phyloP scores from a whole-genome alignment of 371 early-diverging fungal species.

The Choanephora cucurbitarum region DNA sequence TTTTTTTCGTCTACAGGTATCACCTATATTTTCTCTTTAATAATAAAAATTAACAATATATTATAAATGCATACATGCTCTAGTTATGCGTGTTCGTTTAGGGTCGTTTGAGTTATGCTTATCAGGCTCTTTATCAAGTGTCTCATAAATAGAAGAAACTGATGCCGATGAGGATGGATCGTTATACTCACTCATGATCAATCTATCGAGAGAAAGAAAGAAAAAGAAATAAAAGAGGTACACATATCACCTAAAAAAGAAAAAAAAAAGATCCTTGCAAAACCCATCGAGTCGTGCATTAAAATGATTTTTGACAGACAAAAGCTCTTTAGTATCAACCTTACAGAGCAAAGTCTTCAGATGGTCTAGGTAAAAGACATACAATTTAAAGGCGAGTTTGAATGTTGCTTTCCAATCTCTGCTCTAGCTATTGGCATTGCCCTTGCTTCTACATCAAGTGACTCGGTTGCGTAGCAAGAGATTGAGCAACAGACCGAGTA shows the following conservation, averaged over 20 bases:
- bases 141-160: too few species aligned
- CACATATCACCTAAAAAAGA: not conserved
- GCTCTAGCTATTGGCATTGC: too few species aligned
- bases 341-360: too few species aligned
- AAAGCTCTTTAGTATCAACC: too few species aligned
- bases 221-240: not conserved
- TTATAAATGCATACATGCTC: conserved; percentile 37
- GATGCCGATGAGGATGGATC: not conserved
- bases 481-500: too few species aligned
- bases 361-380: too few species aligned
- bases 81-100: conserved; percentile 34
- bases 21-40: conserved; percentile 26
- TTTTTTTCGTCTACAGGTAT: conserved; percentile 50
- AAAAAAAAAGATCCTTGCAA: not conserved
- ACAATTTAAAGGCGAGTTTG: too few species aligned
- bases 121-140: not conserved
- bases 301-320: too few species aligned
- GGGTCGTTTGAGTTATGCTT: not conserved
- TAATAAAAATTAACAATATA: not conserved
- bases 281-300: not conserved
- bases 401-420: too few species aligned
- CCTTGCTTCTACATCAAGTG: too few species aligned
- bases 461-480: too few species aligned
- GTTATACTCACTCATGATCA: not conserved
- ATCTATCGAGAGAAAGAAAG: too few species aligned